Percentiles rank a stretch among this genome's conserved stretches.
Conservation (phyloP, 345 rosid genomes). For the Rubroshorea leprosula region DNA sequence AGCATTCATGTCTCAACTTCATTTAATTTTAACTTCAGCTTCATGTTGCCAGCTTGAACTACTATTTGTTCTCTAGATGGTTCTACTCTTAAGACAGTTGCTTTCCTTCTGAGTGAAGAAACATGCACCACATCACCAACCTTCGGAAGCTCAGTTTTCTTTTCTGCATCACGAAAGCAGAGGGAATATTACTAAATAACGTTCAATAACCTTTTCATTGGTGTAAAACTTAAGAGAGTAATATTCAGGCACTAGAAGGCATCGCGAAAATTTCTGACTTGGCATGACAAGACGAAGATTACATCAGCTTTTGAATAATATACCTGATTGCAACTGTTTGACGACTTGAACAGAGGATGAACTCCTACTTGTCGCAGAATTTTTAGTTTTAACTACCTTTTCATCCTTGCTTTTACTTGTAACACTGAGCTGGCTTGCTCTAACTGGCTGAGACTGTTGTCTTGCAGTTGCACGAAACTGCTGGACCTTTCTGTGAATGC, state of each 20-base stretch:
- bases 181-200: not conserved
- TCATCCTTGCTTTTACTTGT: slow-evolving; percentile 17
- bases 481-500: slow-evolving; percentile 53
- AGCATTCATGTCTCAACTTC: slow-evolving; percentile 35
- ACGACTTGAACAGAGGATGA: slow-evolving; percentile 28
- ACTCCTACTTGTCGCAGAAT: not conserved
- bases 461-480: slow-evolving; percentile 45
- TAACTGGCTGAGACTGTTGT: slow-evolving; percentile 29
- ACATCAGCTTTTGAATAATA: slow-evolving; percentile 6
- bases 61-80: slow-evolving; percentile 56
- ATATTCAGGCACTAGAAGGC: no score
- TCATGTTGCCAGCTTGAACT: slow-evolving; percentile 85
- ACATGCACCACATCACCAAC: slow-evolving; percentile 63
- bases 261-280: no score
- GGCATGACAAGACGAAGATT: slow-evolving; percentile 3
- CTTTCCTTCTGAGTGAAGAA: slow-evolving; percentile 62
- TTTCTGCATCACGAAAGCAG: slow-evolving; percentile 23
- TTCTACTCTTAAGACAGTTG: slow-evolving; percentile 61
- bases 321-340: slow-evolving; percentile 40
- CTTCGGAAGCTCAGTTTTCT: slow-evolving; percentile 39
- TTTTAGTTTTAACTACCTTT: slow-evolving; percentile 19
- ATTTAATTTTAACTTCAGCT: slow-evolving; percentile 57
- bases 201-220: slow-evolving; percentile 3
- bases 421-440: slow-evolving; percentile 25
- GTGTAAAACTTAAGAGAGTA: no score